Conservation (phyloP, 225 moss, liverwort and hornwort species). For the Asterella californica region DNA sequence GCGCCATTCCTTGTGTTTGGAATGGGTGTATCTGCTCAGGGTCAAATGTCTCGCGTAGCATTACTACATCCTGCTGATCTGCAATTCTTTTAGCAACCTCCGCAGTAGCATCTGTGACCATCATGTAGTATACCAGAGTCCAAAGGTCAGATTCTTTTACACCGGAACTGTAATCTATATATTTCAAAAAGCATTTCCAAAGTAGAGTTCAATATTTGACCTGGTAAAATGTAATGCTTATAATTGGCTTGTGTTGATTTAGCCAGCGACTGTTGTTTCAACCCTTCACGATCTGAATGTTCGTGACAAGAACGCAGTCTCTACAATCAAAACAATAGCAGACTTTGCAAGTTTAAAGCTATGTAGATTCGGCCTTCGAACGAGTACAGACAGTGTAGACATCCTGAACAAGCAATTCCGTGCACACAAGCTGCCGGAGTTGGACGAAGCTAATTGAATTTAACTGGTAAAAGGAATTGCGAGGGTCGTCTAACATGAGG, state of each 20-base stretch:
- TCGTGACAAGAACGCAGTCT: constrained; percentile 98
- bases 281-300: constrained; percentile 98
- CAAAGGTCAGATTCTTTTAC: background rate
- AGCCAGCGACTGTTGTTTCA: constrained; percentile 96
- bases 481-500: background rate
- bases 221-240: constrained; percentile 92
- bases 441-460: no score
- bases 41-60: constrained; percentile 76
- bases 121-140: background rate
- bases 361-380: background rate
- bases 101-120: constrained; percentile 30
- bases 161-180: background rate
- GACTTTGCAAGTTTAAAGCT: background rate
- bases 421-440: no score
- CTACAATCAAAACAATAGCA: constrained; percentile 42
- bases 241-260: constrained; percentile 96
- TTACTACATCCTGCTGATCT: constrained; percentile 43
- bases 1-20: constrained; percentile 43
- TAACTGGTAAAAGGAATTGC: background rate
- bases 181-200: background rate
- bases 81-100: constrained; percentile 49
- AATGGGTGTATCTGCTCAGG: constrained; percentile 49
- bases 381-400: background rate
- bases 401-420: background rate
- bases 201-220: constrained; percentile 25